Base-by-base conservation (phyloP, 2,329 filamentous ascomycete genomes). In the Fusarium sp. region DNA sequence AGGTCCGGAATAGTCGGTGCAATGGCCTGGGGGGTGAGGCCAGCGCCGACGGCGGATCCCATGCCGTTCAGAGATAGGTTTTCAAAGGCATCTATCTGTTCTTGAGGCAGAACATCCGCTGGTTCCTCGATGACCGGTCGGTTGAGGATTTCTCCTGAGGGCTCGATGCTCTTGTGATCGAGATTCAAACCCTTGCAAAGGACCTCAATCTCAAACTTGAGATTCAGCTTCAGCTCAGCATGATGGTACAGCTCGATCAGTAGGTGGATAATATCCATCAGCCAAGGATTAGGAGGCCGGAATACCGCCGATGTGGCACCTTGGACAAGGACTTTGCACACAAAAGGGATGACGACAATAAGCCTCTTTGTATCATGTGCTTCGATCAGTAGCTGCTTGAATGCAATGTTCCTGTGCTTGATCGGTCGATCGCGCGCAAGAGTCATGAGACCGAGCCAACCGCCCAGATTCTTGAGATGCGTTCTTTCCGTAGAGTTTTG, bases 161-260 rank as follows among this genome's bases (percentile, higher is more conserved):
- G 94, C 77, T 97, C 93, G 72, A 98, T 95, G 68, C 90, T 92
- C 84, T 97, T 98, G 83, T 98, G 93, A 72, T 98, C 95, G n/a
- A 98, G 87, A 64, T 92, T 93, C 18, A 99, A 86, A 14, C 95
- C 95, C 81, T 97, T 97, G 86, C 95, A 99, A 27, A 99, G 88
- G 29, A 99, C 95, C 83, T 99, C 97, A 67, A 99, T 98, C 83
- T 99, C 97, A 78, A 99, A 99, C 79, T 98, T 99, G 61, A 98
- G 92, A 77, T 98, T 98, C 41, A 99, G 89, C 82, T 98, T 98
- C 65, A 99, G 86, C 77, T 98, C 96, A 16, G 94, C 95, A 78
- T 94, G 93, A 79, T 98, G 93, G 80, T 99, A 99, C 5, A 99
- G 88, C 80, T 99, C 97, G 78, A 98, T 94, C 39, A 99, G 88